Conservation (phyloP, 257 asterid genomes). For the Nicotiana attenuata region DNA sequence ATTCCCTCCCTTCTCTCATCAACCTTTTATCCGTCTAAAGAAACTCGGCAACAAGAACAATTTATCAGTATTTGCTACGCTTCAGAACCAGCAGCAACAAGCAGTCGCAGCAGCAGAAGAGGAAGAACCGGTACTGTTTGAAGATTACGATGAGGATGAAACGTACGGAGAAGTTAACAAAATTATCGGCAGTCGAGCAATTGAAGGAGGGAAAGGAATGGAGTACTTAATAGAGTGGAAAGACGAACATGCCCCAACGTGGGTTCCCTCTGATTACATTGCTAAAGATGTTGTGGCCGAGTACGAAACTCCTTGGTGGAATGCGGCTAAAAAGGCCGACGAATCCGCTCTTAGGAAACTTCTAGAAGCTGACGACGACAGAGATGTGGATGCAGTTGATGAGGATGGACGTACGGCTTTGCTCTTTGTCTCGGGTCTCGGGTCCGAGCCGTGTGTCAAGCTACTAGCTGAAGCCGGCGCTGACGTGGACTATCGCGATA, state of each 20-base stretch:
- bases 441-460: conserved; percentile 71
- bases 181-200: conserved; percentile 71
- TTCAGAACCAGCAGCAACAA: conserved; percentile 36
- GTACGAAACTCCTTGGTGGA: conserved; percentile 96
- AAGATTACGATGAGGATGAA: conserved; percentile 57
- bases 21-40: conserved; percentile 20
- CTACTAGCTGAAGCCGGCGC: conserved; percentile 73
- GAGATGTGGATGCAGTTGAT: conserved; percentile 80
- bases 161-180: conserved; percentile 73
- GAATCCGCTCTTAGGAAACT: conserved; percentile 38
- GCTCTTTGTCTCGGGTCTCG: conserved; percentile 82
- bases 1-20: conserved; percentile 22
- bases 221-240: conserved; percentile 89
- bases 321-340: conserved; percentile 74
- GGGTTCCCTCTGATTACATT: conserved; percentile 87
- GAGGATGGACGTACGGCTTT: conserved; percentile 80
- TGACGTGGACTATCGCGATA: conserved; percentile 49
- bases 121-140: conserved; percentile 19
- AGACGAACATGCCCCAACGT: conserved; percentile 85
- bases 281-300: conserved; percentile 83
- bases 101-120: neutral
- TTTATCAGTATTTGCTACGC: conserved; percentile 39
- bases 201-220: conserved; percentile 51
- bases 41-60: neutral
- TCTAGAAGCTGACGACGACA: conserved; percentile 46